Percentiles rank a stretch among this genome's conserved stretches.
These are phyloP conservation scores for Skeletonema marinoi DNA, from an alignment of 108 stramenopile genomes.

Conservation along the genomic window DNA sequence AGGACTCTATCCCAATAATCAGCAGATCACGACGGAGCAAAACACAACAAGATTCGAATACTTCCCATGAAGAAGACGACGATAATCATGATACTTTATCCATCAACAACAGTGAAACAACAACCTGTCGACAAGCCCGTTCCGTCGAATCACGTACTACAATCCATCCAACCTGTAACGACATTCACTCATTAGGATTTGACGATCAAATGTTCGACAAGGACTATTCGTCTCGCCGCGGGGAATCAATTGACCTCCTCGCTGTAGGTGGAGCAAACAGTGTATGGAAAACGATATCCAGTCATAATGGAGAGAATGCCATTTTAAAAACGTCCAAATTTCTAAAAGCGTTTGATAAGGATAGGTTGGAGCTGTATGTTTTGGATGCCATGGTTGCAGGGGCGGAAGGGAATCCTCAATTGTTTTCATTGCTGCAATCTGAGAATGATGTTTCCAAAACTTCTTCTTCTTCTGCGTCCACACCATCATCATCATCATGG, in stretches of 20 bases:
- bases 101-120: background rate
- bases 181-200: slow-evolving; percentile 5
- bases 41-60: background rate
- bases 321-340: background rate
- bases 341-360: background rate
- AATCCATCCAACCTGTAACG: slow-evolving; percentile 5
- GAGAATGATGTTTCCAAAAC: background rate
- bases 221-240: background rate
- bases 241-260: background rate
- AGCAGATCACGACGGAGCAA: background rate
- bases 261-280: slow-evolving; percentile 1
- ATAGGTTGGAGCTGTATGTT: background rate
- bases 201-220: slow-evolving; percentile 2
- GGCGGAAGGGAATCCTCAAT: slow-evolving; percentile 3
- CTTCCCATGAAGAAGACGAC: background rate
- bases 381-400: slow-evolving; percentile 11
- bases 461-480: background rate
- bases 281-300: background rate
- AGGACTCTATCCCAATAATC: background rate
- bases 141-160: background rate
- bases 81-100: background rate
- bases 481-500: background rate
- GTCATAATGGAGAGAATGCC: background rate
- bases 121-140: background rate
- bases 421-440: background rate